Evolutionary conservation across 1,284 basidiomycete species (phyloP).

Genomic region (Pyrrhoderma noxium): DNA sequence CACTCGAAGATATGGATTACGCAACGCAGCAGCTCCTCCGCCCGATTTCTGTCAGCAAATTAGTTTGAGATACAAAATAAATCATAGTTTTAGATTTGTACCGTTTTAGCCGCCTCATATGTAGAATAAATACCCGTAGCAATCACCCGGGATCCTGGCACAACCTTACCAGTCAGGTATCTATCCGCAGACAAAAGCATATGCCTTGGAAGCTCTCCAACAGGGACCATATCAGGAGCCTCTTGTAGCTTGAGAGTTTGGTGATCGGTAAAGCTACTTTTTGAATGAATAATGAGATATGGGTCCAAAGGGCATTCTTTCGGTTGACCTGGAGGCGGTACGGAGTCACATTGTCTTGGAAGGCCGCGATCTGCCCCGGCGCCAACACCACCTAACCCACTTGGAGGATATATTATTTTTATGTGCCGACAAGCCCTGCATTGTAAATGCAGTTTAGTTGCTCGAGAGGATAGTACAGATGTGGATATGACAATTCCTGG

Average conservation of each 20-base stretch:
- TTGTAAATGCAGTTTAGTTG: constrained; percentile 87
- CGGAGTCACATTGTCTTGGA: constrained; percentile 79
- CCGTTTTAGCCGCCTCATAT: constrained; percentile 80
- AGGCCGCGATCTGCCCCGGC: constrained; percentile 74
- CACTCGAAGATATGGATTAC: constrained; percentile 92
- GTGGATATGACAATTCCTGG: constrained; percentile 99
- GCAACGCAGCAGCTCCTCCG: constrained; percentile 73
- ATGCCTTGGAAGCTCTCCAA: constrained; percentile 95
- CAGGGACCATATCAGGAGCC: constrained; percentile 98
- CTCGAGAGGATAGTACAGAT: constrained; percentile 88
- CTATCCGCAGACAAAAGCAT: constrained; percentile 91
- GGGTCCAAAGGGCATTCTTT: constrained; percentile 96
- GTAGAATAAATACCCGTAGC: constrained; percentile 98
- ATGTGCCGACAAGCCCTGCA: constrained; percentile 86
- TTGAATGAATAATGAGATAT: constrained; percentile 93
- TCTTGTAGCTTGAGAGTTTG: constrained; percentile 98
- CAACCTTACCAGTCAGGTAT: constrained; percentile 84
- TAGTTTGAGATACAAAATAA: neutral
- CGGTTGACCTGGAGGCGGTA: constrained; percentile 65
- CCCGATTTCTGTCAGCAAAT: constrained; percentile 47
- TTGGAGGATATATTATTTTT: constrained; percentile 75
- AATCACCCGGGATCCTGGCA: constrained; percentile 91
- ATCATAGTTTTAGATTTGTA: constrained; percentile 30
- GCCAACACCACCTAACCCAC: constrained; percentile 82
- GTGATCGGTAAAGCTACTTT: constrained; percentile 92